These are phyloP conservation scores for Limnanthes douglasii DNA, from an alignment of 345 rosid species.

Conservation along the genomic window DNA sequence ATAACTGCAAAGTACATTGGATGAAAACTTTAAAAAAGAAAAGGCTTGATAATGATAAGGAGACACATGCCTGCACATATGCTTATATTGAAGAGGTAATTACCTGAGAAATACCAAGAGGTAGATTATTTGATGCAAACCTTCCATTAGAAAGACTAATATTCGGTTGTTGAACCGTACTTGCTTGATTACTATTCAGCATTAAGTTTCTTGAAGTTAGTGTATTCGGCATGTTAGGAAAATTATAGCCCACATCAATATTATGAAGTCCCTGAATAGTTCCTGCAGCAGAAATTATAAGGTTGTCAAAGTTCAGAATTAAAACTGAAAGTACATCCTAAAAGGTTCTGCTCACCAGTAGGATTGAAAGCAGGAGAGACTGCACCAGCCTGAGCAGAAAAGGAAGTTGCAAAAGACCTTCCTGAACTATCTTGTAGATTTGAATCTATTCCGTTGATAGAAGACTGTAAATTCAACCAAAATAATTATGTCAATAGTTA, in stretches of 20 bases:
- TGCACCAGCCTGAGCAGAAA: slow-evolving; percentile 89
- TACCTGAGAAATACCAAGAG: slow-evolving; percentile 92
- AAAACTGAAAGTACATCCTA: background rate
- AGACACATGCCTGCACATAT: background rate
- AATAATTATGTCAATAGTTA: no score
- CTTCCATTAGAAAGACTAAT: slow-evolving; percentile 85
- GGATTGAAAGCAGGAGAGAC: slow-evolving; percentile 81
- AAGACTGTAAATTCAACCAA: slow-evolving; percentile 59
- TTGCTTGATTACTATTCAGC: slow-evolving; percentile 59
- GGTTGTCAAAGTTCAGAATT: slow-evolving; percentile 6
- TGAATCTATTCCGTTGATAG: slow-evolving; percentile 73
- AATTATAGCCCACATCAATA: slow-evolving; percentile 82
- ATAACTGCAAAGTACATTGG: slow-evolving; percentile 34
- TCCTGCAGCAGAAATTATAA: slow-evolving; percentile 25
- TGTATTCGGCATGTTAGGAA: slow-evolving; percentile 78
- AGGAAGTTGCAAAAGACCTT: slow-evolving; percentile 65
- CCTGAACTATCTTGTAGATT: slow-evolving; percentile 75
- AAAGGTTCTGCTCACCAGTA: slow-evolving; percentile 26
- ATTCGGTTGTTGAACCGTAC: slow-evolving; percentile 80
- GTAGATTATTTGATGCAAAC: slow-evolving; percentile 75
- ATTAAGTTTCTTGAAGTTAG: slow-evolving; percentile 85
- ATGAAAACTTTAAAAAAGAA: slow-evolving; percentile 3
- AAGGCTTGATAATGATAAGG: slow-evolving; percentile 3
- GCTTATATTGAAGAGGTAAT: slow-evolving; percentile 2
- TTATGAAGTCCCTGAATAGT: slow-evolving; percentile 80